A percentile compares a stretch with the other conserved stretches of the same genome.
These are phyloP conservation scores for Chlamydomonas schloesseri DNA, from an alignment of 139 green algal genomes.

Conservation along the genomic window DNA sequence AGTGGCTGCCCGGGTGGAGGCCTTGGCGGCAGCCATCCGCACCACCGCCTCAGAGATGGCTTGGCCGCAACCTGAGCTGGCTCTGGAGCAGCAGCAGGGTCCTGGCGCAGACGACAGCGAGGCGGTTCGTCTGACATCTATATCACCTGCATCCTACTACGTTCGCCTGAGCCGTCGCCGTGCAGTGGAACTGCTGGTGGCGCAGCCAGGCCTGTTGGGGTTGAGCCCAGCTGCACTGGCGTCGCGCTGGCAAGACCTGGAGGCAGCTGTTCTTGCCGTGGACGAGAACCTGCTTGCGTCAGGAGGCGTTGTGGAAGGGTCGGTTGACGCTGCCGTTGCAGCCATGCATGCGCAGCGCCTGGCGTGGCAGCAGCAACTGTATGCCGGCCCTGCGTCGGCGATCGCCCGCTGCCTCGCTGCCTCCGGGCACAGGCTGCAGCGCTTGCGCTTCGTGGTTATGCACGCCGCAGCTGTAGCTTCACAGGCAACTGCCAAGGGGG, in stretches of 20 bases:
- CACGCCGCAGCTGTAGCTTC: neutral
- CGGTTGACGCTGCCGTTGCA: neutral
- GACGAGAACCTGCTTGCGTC: too few relatives aligned
- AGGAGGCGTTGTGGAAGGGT: too few relatives aligned
- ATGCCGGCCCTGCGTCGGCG: neutral
- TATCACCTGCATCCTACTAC: neutral
- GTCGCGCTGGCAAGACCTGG: neutral
- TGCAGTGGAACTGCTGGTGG: neutral
- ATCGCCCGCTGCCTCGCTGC: constrained; percentile 16
- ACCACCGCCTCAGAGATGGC: neutral
- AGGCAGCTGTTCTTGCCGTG: neutral
- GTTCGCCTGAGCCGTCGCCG: neutral
- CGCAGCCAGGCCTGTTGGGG: constrained; percentile 9
- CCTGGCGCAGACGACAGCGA: too few relatives aligned
- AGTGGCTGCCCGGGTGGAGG: neutral
- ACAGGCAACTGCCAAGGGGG: too few relatives aligned
- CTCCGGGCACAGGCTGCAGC: neutral
- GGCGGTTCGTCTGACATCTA: too few relatives aligned
- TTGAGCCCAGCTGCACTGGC: neutral
- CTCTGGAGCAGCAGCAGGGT: neutral
- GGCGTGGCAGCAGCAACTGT: constrained; percentile 1
- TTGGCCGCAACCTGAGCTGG: neutral
- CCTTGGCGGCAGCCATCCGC: neutral
- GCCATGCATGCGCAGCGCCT: neutral
- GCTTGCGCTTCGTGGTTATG: neutral